Evolutionary conservation across 495 filamentous ascomycete genomes (phyloP), one percentile per base, ranked within the genome.

Genomic region (Tuber microsphaerosporum): DNA sequence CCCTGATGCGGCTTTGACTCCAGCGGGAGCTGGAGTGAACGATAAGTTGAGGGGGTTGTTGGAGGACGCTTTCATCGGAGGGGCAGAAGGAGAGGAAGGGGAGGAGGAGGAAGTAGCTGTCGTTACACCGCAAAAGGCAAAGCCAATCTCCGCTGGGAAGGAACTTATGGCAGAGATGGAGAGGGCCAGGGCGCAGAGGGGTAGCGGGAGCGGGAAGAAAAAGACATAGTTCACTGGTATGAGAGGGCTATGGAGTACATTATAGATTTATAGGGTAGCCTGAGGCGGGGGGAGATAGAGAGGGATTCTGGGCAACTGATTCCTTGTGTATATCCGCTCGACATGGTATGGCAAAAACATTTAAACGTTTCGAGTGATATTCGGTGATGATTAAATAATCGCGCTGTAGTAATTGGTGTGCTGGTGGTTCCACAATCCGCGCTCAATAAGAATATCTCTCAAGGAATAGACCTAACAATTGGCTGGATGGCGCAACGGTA

Each of bases 401-500:
- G 45, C 45, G 2, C 45, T 6, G 2, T 16, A 5, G 3, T 5
- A 43, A 43, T 12, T 1, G 7, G 42, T 12, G 42, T 12, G 10
- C 42, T 12, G 34, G 34, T 2, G 2, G 34, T 37, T 6, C 39
- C 5, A 41, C 39, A 41, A 41, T 41, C 39, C 39, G 2, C 39
- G 14, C 51, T 10, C 22, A 61, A 61, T 31, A 26, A 61, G 51
- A 26, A 26, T 14, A 26, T 14, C n/a, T n/a, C n/a, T 51, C 2
- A 26, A 0, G 7, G 20, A 6, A 5, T 3, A 26, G 4, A 14
- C 0, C 22, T 3, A 26, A 26, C 0, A 34, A 7, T 7, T 42
- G 76, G 78, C 77, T 79, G 71, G 76, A 76, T 79, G 77, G 77
- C 77, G 77, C 77, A 79, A 79, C 76, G 77, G 77, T 79, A 79